Conservation (phyloP, 768 basidiomycete species). For the Rhizopogon roseolus region DNA sequence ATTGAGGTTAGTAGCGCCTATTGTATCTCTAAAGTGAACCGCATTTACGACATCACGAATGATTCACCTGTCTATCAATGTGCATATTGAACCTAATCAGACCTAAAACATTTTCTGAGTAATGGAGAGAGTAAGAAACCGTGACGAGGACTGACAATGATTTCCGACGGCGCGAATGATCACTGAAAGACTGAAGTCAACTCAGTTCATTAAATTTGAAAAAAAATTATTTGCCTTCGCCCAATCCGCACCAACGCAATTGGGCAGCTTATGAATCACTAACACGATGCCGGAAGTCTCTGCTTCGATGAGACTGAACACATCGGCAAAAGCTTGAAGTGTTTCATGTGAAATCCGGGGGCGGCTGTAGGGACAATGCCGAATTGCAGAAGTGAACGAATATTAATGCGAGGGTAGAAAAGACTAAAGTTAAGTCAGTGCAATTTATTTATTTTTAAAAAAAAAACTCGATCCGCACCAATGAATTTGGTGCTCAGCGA, state of each 20-base stretch:
- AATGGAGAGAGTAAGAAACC: not conserved
- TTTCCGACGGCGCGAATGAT: not conserved
- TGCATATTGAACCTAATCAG: not conserved
- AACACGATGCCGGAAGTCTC: not conserved
- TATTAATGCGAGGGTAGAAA: not conserved
- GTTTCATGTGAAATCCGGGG: not conserved
- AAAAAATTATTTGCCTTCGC: not conserved
- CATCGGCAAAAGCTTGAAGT: not conserved
- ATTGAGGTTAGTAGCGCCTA: not conserved
- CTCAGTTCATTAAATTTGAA: not conserved
- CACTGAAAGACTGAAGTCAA: constrained; percentile 5
- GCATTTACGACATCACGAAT: not conserved
- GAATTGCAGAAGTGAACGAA: not conserved
- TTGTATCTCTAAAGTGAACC: not conserved
- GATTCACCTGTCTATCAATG: not conserved
- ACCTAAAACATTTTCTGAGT: not conserved
- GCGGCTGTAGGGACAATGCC: not conserved
- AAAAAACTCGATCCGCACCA: no score
- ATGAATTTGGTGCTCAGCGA: no score
- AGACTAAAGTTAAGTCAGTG: no score
- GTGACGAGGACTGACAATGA: not conserved
- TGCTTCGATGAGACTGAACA: not conserved
- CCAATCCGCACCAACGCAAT: not conserved
- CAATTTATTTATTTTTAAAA: no score
- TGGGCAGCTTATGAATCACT: not conserved